These are phyloP conservation scores for Pestalotiopsis sp. DNA, from an alignment of 2,329 filamentous ascomycete species.

Conservation along the genomic window DNA sequence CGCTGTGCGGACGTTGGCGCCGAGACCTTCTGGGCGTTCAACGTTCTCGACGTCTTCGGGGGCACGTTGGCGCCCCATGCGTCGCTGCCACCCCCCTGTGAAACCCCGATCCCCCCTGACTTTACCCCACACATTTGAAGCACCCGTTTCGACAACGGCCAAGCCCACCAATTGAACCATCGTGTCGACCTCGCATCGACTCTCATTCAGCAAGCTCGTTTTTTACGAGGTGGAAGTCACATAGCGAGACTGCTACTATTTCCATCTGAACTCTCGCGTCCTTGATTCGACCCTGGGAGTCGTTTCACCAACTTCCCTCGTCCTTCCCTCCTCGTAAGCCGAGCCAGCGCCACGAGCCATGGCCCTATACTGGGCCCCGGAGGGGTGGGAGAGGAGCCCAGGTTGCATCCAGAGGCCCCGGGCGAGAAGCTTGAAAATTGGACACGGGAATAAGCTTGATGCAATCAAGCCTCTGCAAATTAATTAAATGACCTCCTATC, in stretches of 20 bases:
- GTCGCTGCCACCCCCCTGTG: background rate
- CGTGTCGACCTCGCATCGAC: background rate
- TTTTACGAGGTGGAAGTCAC: too few species aligned
- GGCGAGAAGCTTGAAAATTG: slow-evolving; percentile 1
- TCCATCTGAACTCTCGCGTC: background rate
- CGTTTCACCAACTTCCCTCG: background rate
- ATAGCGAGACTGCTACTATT: background rate
- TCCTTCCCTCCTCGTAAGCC: background rate
- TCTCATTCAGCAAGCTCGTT: background rate
- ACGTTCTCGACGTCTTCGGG: background rate
- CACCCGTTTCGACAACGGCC: slow-evolving; percentile 5
- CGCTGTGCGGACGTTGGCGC: background rate
- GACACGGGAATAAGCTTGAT: slow-evolving; percentile 9
- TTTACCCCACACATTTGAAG: slow-evolving; percentile 9
- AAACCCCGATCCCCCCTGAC: background rate
- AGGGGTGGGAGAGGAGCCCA: background rate
- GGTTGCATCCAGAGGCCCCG: background rate
- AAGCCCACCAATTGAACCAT: slow-evolving; percentile 6
- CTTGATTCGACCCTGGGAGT: background rate
- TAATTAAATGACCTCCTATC: background rate
- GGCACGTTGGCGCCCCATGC: background rate
- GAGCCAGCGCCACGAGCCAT: background rate
- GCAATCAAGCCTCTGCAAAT: slow-evolving; percentile 5
- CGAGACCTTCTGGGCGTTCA: background rate
- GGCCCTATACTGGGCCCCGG: background rate